These are phyloP conservation scores for Sphaerulina vaccinii DNA, from an alignment of 2,329 filamentous ascomycete species.

Conservation along the genomic window DNA sequence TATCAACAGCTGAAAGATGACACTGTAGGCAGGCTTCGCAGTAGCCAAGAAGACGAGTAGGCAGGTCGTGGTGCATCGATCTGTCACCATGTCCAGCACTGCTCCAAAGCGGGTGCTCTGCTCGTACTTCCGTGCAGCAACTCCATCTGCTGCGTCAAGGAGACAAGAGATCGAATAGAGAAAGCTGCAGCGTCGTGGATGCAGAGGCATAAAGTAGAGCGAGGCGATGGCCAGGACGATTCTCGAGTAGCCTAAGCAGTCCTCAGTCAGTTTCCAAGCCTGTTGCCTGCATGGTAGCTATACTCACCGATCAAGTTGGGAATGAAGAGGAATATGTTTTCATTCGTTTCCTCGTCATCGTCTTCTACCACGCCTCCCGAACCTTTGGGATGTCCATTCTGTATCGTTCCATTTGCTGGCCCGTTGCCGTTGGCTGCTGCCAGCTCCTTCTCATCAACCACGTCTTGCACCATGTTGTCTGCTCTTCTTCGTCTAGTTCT, in stretches of 20 bases:
- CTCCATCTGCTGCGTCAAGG: conserved; percentile 90
- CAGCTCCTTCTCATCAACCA: conserved; percentile 24
- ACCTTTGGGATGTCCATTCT: conserved; percentile 27
- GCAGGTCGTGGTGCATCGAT: conserved; percentile 94
- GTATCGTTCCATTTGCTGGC: conserved; percentile 21
- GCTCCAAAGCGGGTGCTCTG: conserved; percentile 95
- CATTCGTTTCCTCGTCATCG: conserved; percentile 35
- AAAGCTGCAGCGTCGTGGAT: conserved; percentile 89
- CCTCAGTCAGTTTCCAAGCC: conserved; percentile 2
- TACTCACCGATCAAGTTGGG: conserved; percentile 53
- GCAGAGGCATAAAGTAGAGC: conserved; percentile 98
- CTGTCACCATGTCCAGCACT: conserved; percentile 98
- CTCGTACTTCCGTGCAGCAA: conserved; percentile 81
- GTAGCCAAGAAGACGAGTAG: conserved; percentile 91
- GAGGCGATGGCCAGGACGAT: conserved; percentile 72
- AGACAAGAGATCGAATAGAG: conserved; percentile 93
- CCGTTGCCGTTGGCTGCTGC: conserved; percentile 20
- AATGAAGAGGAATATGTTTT: conserved; percentile 56
- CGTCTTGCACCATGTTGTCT: conserved; percentile 27
- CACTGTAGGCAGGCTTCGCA: conserved; percentile 90
- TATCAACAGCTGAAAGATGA: conserved; percentile 91
- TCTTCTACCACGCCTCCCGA: conserved; percentile 10
- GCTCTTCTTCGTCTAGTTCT: neutral
- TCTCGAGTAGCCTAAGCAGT: conserved; percentile 48
- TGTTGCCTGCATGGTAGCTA: neutral